These are phyloP conservation scores for Xylaria sp. DNA, from an alignment of 2,329 filamentous ascomycete species.

Conservation along the genomic window DNA sequence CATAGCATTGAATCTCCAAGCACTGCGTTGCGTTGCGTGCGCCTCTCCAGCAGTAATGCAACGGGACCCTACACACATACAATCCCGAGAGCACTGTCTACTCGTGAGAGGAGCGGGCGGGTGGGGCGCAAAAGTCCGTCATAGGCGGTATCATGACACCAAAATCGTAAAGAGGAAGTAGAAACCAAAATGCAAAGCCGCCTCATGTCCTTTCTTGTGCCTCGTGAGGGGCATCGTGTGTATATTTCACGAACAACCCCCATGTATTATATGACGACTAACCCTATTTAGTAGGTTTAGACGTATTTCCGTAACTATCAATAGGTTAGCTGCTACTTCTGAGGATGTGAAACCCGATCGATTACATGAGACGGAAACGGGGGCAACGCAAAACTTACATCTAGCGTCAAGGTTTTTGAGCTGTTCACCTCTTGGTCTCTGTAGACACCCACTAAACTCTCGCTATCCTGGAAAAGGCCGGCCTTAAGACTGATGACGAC, in stretches of 20 bases:
- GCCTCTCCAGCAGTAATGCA: not conserved
- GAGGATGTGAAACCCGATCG: too few relatives aligned
- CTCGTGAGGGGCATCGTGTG: not conserved
- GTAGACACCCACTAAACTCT: slow-evolving; percentile 94
- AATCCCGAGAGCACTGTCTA: too few relatives aligned
- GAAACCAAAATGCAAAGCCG: not conserved
- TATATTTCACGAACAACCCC: not conserved
- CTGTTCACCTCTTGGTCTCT: slow-evolving; percentile 93
- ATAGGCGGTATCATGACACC: slow-evolving; percentile 8
- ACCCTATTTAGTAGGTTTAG: not conserved
- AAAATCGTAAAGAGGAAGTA: not conserved
- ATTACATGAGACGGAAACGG: not conserved
- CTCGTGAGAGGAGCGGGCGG: not conserved
- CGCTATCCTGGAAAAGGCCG: slow-evolving; percentile 93
- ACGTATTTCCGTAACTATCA: slow-evolving; percentile 39
- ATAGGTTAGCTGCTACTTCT: slow-evolving; percentile 28
- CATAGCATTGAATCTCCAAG: slow-evolving; percentile 11
- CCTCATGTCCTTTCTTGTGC: not conserved
- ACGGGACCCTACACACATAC: not conserved
- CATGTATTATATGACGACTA: not conserved
- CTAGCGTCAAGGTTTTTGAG: slow-evolving; percentile 87
- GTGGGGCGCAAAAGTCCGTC: not conserved
- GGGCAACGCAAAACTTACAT: slow-evolving; percentile 71
- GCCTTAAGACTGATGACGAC: slow-evolving; percentile 98
- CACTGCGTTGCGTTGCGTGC: not conserved